These are phyloP conservation scores for Dioszegia hungarica DNA, from an alignment of 768 basidiomycete species.

Conservation along the genomic window DNA sequence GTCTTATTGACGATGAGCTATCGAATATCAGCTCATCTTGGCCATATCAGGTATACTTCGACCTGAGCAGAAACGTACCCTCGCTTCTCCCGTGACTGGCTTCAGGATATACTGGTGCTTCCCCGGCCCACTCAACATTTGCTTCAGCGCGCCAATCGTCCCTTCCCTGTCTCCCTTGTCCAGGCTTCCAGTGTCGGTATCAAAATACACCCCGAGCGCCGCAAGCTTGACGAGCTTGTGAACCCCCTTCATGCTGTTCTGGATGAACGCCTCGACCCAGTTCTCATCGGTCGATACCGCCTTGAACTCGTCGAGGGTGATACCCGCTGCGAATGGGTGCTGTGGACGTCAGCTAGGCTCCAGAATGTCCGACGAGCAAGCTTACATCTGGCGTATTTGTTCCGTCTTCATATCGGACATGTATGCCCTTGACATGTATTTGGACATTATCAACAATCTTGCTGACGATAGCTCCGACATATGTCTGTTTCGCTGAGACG, in stretches of 20 bases:
- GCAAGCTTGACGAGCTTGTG: conserved; percentile 89
- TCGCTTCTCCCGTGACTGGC: conserved; percentile 91
- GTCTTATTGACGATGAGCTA: conserved; percentile 72
- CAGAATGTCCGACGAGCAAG: not conserved
- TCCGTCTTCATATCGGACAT: conserved; percentile 92
- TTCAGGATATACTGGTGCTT: conserved; percentile 90
- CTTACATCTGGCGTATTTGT: conserved; percentile 85
- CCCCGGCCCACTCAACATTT: conserved; percentile 54
- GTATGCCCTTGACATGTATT: conserved; percentile 90
- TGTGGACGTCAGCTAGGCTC: conserved; percentile 42
- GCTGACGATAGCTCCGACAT: conserved; percentile 72
- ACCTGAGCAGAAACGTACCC: no score
- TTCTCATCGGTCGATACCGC: conserved; percentile 80
- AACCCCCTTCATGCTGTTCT: conserved; percentile 76
- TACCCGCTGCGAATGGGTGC: conserved; percentile 91
- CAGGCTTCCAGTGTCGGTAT: conserved; percentile 82
- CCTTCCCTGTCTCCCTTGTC: conserved; percentile 60
- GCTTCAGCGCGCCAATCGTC: conserved; percentile 66
- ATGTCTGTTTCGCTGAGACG: conserved; percentile 63
- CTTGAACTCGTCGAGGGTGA: conserved; percentile 81
- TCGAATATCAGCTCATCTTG: conserved; percentile 49
- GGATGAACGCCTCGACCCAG: conserved; percentile 89
- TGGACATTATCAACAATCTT: conserved; percentile 96
- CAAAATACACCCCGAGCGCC: conserved; percentile 87
- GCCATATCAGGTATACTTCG: conserved; percentile 50